Conservation (phyloP, 2,329 filamentous ascomycete genomes). For the Sclerotinia sclerotiorum region DNA sequence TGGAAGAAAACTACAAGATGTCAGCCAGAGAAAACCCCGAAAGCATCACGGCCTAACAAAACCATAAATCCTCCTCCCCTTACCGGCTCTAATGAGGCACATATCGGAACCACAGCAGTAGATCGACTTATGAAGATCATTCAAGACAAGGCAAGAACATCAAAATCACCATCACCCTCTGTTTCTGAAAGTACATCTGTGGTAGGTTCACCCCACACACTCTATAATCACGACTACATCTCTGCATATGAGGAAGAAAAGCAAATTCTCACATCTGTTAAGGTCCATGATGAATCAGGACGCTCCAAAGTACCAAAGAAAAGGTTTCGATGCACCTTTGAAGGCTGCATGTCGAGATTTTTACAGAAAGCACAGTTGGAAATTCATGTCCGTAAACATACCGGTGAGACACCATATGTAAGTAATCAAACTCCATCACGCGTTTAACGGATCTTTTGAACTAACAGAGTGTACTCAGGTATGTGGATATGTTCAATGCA, state of each 20-base stretch:
- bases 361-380: conserved; percentile 90
- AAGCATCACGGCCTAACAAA: conserved; percentile 21
- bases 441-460: background rate
- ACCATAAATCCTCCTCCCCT: conserved; percentile 23
- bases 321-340: conserved; percentile 70
- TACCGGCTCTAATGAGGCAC: conserved; percentile 39
- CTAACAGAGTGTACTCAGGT: background rate
- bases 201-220: conserved; percentile 39
- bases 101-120: conserved; percentile 75
- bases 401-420: conserved; percentile 87
- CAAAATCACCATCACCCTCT: conserved; percentile 35
- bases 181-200: conserved; percentile 31
- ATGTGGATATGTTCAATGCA: conserved; percentile 3
- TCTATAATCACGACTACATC: conserved; percentile 31
- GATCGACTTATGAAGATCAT: conserved; percentile 89
- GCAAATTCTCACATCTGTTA: conserved; percentile 32
- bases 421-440: conserved; percentile 43
- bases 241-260: conserved; percentile 24
- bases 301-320: conserved; percentile 45
- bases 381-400: conserved; percentile 86
- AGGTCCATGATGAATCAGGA: conserved; percentile 31
- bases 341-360: conserved; percentile 78
- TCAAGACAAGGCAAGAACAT: conserved; percentile 60
- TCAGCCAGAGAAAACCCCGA: background rate
- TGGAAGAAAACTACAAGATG: conserved; percentile 28